Conservation (phyloP, 768 basidiomycete species). For the Rickenella mellea region DNA sequence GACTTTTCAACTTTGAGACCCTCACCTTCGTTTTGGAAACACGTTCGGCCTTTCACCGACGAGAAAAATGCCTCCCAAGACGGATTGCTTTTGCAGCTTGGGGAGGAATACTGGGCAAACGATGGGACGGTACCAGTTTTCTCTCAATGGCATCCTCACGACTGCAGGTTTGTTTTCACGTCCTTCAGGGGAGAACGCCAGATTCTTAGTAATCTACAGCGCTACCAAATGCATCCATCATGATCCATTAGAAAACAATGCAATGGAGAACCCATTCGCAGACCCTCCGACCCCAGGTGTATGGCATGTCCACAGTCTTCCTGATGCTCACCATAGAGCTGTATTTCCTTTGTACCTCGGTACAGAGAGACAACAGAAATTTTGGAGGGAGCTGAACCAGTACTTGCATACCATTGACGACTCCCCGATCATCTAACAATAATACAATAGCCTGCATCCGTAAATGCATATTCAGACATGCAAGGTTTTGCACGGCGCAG, state of each 20-base stretch:
- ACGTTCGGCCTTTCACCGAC: background rate
- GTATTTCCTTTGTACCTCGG: constrained; percentile 29
- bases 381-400: constrained; percentile 28
- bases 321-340: constrained; percentile 28
- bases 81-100: constrained; percentile 5
- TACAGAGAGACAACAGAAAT: constrained; percentile 24
- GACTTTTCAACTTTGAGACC: constrained; percentile 28
- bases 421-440: no score
- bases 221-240: constrained; percentile 5
- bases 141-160: constrained; percentile 40
- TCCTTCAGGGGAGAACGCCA: no score
- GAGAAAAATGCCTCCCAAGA: background rate
- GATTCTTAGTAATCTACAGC: constrained; percentile 4
- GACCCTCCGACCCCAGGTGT: constrained; percentile 21
- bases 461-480: no score
- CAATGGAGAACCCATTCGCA: background rate
- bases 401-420: constrained; percentile 30
- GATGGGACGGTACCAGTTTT: constrained; percentile 42
- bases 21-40: constrained; percentile 21
- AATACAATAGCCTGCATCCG: no score
- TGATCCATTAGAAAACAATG: background rate
- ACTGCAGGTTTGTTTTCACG: constrained; percentile 27
- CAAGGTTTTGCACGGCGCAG: no score
- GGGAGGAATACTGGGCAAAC: constrained; percentile 29
- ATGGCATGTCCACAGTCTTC: constrained; percentile 30